Conservation (phyloP, 169 alveolate genomes). For the Toxoplasma gondii region DNA sequence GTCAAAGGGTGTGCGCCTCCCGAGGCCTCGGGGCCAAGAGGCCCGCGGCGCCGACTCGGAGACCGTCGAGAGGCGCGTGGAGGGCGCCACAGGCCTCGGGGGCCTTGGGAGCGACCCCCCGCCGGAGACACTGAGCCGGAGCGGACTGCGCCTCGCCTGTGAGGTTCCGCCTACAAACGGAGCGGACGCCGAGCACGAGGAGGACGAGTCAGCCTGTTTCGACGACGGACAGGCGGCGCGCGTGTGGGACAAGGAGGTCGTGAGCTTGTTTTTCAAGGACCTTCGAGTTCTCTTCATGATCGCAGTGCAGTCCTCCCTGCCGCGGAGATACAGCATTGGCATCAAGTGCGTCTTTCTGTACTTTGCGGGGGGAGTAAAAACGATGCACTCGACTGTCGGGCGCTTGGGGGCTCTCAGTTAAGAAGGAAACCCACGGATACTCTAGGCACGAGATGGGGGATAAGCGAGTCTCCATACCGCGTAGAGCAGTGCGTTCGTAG, state of each 20-base stretch:
- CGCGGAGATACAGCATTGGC: not conserved
- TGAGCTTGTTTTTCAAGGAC: not conserved
- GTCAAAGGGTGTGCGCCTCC: not conserved
- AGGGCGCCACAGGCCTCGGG: not conserved
- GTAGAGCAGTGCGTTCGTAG: too few relatives aligned
- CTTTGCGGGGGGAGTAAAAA: too few relatives aligned
- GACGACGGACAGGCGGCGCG: not conserved
- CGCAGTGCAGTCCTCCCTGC: not conserved
- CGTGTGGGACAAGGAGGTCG: not conserved
- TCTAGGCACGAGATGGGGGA: too few relatives aligned
- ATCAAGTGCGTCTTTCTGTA: not conserved
- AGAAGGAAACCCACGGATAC: too few relatives aligned
- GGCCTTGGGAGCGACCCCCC: not conserved
- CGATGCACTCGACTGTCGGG: too few relatives aligned
- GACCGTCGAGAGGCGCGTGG: not conserved
- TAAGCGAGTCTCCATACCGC: too few relatives aligned
- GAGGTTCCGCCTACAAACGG: not conserved
- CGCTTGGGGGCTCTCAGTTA: too few relatives aligned
- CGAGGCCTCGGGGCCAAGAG: not conserved
- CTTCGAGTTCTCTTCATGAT: not conserved
- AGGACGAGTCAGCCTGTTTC: not conserved
- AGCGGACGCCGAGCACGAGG: not conserved
- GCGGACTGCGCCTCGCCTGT: not conserved
- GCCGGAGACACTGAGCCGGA: not conserved
- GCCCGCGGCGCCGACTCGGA: not conserved